A percentile compares a stretch with the other conserved stretches of the same genome.
Conservation (phyloP, 805 yeast species). For the Yueomyces sp. region DNA sequence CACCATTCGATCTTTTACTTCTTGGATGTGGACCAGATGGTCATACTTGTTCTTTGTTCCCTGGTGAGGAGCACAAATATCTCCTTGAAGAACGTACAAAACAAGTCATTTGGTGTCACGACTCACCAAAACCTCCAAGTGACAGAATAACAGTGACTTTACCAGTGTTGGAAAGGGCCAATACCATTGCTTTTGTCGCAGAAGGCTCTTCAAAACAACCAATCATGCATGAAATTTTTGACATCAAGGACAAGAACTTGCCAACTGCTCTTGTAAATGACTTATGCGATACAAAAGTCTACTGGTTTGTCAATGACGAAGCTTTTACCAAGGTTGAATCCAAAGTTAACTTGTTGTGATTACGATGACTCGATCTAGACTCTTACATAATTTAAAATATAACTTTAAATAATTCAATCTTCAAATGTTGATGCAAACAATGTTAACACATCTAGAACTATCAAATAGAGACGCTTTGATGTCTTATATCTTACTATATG, state of each 20-base stretch:
- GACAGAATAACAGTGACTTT: constrained; percentile 83
- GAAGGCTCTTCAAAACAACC: constrained; percentile 79
- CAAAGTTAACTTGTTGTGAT: constrained; percentile 4
- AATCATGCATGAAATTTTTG: constrained; percentile 58
- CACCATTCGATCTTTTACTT: constrained; percentile 45
- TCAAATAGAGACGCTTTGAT: no score
- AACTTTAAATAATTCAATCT: no score
- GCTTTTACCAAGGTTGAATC: constrained; percentile 36
- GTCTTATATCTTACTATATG: no score
- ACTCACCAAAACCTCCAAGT: constrained; percentile 91
- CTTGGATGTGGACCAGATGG: constrained; percentile 96
- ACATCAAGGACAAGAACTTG: constrained; percentile 30
- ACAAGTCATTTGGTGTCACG: constrained; percentile 51
- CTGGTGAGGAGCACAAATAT: constrained; percentile 48
- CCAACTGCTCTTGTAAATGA: constrained; percentile 72
- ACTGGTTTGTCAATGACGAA: constrained; percentile 77
- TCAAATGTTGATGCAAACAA: no score
- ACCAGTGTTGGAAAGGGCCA: constrained; percentile 45
- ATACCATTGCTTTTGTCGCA: constrained; percentile 63
- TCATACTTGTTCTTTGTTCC: constrained; percentile 87
- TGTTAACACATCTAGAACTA: no score
- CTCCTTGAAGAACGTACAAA: constrained; percentile 35
- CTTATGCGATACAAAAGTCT: constrained; percentile 36
- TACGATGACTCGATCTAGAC: constrained; percentile 3
- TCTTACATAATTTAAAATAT: no score